Percentiles rank a stretch among this genome's conserved stretches.
These are phyloP conservation scores for Cajanus cajan DNA, from an alignment of 306 rosid species.

Conservation along the genomic window DNA sequence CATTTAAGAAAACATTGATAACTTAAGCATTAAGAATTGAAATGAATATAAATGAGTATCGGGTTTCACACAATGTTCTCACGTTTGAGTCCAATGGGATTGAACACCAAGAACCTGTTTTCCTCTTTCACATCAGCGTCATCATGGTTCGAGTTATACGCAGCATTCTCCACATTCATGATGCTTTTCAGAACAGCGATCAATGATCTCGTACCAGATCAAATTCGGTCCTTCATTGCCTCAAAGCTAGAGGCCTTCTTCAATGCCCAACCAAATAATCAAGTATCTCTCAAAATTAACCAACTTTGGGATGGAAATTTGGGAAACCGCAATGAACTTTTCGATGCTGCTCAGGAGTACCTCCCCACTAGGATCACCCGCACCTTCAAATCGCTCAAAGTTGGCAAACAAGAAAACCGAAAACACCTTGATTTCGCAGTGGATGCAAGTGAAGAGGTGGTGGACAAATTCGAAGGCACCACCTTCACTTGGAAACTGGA, in stretches of 20 bases:
- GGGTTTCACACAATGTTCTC: not conserved
- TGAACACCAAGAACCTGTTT: not conserved
- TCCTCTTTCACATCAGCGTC: conserved; percentile 8
- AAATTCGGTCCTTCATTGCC: not conserved
- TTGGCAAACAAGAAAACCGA: not conserved
- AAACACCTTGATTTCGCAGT: not conserved
- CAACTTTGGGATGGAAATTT: not conserved
- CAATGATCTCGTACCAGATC: conserved; percentile 17
- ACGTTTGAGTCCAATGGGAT: not conserved
- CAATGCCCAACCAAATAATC: not conserved
- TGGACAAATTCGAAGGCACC: conserved; percentile 35
- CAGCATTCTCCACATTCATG: conserved; percentile 32
- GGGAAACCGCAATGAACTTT: conserved; percentile 17
- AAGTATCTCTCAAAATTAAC: conserved; percentile 10
- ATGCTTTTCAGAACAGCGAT: conserved; percentile 28
- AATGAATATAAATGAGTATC: too few relatives aligned
- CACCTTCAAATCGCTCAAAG: conserved; percentile 28
- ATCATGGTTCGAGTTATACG: conserved; percentile 37
- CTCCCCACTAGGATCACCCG: conserved; percentile 14
- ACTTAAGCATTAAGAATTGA: too few relatives aligned
- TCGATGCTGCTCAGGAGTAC: conserved; percentile 17
- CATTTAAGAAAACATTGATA: too few relatives aligned
- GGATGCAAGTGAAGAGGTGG: conserved; percentile 21
- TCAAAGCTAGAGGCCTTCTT: conserved; percentile 6
- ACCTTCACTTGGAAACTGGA: conserved; percentile 31